Conservation (phyloP, 306 rosid genomes). For the Vigna nakashimae region DNA sequence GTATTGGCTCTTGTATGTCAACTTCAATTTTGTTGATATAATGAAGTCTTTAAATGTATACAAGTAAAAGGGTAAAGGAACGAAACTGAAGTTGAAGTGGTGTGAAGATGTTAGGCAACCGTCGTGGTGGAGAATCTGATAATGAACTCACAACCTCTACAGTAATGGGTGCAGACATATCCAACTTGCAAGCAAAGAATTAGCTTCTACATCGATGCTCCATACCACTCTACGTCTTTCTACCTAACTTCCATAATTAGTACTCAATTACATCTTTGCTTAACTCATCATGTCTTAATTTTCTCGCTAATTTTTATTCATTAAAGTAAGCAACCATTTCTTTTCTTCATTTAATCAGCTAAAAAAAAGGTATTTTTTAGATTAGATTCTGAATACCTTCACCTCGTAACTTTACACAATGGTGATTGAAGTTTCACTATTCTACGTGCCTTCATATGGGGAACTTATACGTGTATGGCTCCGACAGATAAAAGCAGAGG, state of each 20-base stretch:
- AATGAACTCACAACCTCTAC: conserved; percentile 49
- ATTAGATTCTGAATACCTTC: not conserved
- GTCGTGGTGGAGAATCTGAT: conserved; percentile 37
- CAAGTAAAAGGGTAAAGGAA: not conserved
- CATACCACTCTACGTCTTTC: conserved; percentile 35
- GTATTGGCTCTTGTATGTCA: no score
- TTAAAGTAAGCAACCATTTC: not conserved
- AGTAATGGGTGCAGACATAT: conserved; percentile 45
- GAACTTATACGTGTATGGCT: conserved; percentile 37
- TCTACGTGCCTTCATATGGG: conserved; percentile 36
- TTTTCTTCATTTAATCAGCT: conserved; percentile 6
- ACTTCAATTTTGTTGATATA: no score
- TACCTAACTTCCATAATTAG: conserved; percentile 44
- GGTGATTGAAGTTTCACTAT: not conserved
- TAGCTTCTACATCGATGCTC: conserved; percentile 47
- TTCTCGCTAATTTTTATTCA: conserved; percentile 1
- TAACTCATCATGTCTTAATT: conserved; percentile 12
- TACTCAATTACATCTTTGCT: not conserved
- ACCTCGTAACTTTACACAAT: conserved; percentile 17
- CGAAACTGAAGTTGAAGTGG: not conserved
- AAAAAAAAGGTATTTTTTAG: conserved; percentile 13
- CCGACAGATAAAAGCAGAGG: conserved; percentile 4
- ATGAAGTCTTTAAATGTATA: no score
- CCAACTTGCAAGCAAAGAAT: conserved; percentile 62
- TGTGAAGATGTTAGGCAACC: conserved; percentile 1